These are phyloP conservation scores for Leptographium galeiforme DNA, from an alignment of 2,329 filamentous ascomycete species.

Conservation along the genomic window DNA sequence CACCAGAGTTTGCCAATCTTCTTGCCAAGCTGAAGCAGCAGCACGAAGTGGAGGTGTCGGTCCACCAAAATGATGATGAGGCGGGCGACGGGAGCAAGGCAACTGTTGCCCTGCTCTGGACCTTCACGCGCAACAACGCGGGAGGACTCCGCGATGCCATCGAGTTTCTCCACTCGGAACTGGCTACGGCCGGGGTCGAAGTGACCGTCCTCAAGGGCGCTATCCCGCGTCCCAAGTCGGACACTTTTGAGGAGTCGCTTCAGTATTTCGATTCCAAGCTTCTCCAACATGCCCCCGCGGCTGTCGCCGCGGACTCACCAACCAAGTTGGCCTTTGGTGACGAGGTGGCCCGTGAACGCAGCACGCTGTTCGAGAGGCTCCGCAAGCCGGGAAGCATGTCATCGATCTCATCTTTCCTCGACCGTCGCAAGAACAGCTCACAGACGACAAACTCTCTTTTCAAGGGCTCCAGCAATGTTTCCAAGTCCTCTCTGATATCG, in stretches of 20 bases:
- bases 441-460: constrained; percentile 76
- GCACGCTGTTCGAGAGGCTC: constrained; percentile 79
- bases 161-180: constrained; percentile 76
- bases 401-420: constrained; percentile 90
- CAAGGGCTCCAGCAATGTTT: constrained; percentile 82
- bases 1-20: constrained; percentile 69
- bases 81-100: constrained; percentile 42
- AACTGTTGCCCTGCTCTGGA: constrained; percentile 54
- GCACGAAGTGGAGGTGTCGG: constrained; percentile 77
- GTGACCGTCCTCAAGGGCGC: constrained; percentile 76
- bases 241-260: constrained; percentile 94
- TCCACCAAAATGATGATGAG: constrained; percentile 51
- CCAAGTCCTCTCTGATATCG: constrained; percentile 89
- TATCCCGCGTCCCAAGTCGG: constrained; percentile 96
- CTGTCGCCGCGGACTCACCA: constrained; percentile 73
- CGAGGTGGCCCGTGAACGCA: constrained; percentile 64
- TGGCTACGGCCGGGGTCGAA: constrained; percentile 84
- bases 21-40: constrained; percentile 76
- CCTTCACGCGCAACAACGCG: constrained; percentile 93
- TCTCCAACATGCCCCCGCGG: constrained; percentile 77
- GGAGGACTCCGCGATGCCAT: constrained; percentile 92
- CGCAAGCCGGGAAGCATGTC: constrained; percentile 92
- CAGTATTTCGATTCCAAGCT: constrained; percentile 97
- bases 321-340: constrained; percentile 75
- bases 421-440: constrained; percentile 85